Percentiles rank a stretch among this genome's conserved stretches.
These are phyloP conservation scores for Candida khao-thaluensis DNA, from an alignment of 805 yeast species.

Conservation along the genomic window DNA sequence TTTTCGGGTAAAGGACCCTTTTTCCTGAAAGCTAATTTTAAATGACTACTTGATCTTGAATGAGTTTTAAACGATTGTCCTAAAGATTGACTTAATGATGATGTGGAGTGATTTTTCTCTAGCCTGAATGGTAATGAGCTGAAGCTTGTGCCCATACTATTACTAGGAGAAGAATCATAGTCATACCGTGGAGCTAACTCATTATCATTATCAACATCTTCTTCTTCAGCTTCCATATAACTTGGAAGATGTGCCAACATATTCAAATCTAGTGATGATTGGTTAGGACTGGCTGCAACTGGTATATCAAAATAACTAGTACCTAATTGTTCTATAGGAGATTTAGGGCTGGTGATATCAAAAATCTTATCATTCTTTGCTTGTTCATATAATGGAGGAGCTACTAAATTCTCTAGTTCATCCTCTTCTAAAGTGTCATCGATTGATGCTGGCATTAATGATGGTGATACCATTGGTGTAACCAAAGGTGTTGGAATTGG, in stretches of 20 bases:
- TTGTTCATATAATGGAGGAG: slow-evolving; percentile 46
- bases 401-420: slow-evolving; percentile 28
- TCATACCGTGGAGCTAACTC: slow-evolving; percentile 25
- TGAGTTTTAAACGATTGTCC: slow-evolving; percentile 1
- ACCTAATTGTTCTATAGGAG: slow-evolving; percentile 38
- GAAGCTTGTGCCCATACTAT: not conserved
- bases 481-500: slow-evolving; percentile 6
- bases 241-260: slow-evolving; percentile 36
- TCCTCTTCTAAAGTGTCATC: slow-evolving; percentile 20
- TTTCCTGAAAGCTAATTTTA: slow-evolving; percentile 6
- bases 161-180: not conserved
- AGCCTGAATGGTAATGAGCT: slow-evolving; percentile 4
- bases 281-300: not conserved
- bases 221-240: slow-evolving; percentile 40
- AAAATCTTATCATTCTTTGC: slow-evolving; percentile 38
- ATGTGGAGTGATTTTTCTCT: slow-evolving; percentile 2
- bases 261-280: slow-evolving; percentile 22
- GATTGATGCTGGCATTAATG: not conserved
- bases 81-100: slow-evolving; percentile 5
- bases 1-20: slow-evolving; percentile 4
- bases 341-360: slow-evolving; percentile 33
- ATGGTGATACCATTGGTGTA: slow-evolving; percentile 8
- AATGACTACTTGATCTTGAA: slow-evolving; percentile 8
- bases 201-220: slow-evolving; percentile 27
- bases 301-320: slow-evolving; percentile 35